Conservation (phyloP, 1,284 basidiomycete genomes). For the Peniophora sp. region DNA sequence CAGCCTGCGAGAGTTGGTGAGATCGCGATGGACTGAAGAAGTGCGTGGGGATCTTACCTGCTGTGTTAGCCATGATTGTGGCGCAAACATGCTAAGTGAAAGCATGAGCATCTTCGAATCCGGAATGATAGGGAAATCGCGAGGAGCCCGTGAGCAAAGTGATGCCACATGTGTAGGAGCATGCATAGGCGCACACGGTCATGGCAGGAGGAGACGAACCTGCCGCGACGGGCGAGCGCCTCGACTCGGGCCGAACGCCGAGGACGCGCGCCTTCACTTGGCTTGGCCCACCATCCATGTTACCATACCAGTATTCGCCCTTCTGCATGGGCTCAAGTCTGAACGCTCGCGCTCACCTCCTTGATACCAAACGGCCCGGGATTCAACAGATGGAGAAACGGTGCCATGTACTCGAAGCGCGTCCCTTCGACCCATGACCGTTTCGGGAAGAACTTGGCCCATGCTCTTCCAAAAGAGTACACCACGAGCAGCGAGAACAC, state of each 20-base stretch:
- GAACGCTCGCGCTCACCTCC: conserved; percentile 31
- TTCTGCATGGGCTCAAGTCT: too few species aligned
- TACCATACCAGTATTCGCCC: too few species aligned
- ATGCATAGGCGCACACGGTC: too few species aligned
- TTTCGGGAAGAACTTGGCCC: conserved; percentile 39
- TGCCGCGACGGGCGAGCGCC: too few species aligned
- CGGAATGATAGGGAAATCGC: too few species aligned
- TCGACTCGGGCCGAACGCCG: too few species aligned
- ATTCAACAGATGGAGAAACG: conserved; percentile 42
- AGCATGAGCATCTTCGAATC: neutral
- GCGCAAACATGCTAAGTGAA: conserved; percentile 47
- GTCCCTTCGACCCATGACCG: conserved; percentile 32
- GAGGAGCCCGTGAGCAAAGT: too few species aligned
- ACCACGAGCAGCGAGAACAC: conserved; percentile 55
- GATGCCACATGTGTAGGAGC: too few species aligned
- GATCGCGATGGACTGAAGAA: conserved; percentile 10
- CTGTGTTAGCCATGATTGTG: conserved; percentile 52
- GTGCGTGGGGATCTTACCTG: conserved; percentile 36
- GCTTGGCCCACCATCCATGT: too few species aligned
- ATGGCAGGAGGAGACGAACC: too few species aligned
- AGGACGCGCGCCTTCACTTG: too few species aligned
- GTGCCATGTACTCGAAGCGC: conserved; percentile 30
- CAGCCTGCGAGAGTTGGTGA: conserved; percentile 23
- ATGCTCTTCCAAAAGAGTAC: conserved; percentile 45
- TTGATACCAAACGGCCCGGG: conserved; percentile 52